Evolutionary conservation across 2,329 filamentous ascomycete genomes (phyloP).

Genomic region (Penicillium sp.): DNA sequence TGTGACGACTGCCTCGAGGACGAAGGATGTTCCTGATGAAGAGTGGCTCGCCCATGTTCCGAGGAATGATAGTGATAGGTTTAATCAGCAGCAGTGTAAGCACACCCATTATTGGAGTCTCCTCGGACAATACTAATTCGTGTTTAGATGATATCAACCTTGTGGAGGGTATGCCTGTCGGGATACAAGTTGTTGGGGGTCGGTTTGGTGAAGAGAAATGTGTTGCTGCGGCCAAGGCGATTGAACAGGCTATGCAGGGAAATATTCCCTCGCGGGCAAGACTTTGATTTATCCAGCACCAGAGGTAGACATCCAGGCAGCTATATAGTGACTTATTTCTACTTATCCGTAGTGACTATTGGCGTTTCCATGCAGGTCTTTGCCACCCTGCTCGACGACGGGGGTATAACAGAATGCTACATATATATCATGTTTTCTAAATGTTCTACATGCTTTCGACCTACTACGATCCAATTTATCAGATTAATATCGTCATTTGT

Average conservation of each 20-base stretch:
- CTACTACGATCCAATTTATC: background rate
- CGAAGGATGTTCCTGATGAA: slow-evolving; percentile 25
- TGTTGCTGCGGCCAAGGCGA: slow-evolving; percentile 32
- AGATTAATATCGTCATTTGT: background rate
- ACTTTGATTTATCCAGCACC: slow-evolving; percentile 3
- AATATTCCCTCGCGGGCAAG: slow-evolving; percentile 3
- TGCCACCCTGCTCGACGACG: background rate
- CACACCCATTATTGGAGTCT: background rate
- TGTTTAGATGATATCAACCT: slow-evolving; percentile 31
- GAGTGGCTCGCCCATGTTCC: slow-evolving; percentile 35
- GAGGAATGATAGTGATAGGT: slow-evolving; percentile 30
- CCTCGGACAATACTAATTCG: background rate
- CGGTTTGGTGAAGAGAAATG: slow-evolving; percentile 36
- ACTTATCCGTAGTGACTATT: background rate
- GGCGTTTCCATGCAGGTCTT: background rate
- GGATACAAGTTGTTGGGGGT: slow-evolving; percentile 34
- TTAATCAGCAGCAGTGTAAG: slow-evolving; percentile 35
- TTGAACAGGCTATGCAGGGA: slow-evolving; percentile 25
- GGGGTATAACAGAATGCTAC: too few relatives aligned
- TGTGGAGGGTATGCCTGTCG: slow-evolving; percentile 34
- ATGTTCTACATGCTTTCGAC: background rate
- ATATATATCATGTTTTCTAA: background rate
- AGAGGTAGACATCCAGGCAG: background rate
- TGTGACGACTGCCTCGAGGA: slow-evolving; percentile 28
- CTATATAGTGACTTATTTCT: too few relatives aligned